phyloP scores from a whole-genome alignment of 768 basidiomycete species.

The Infundibulicybe gibba region DNA sequence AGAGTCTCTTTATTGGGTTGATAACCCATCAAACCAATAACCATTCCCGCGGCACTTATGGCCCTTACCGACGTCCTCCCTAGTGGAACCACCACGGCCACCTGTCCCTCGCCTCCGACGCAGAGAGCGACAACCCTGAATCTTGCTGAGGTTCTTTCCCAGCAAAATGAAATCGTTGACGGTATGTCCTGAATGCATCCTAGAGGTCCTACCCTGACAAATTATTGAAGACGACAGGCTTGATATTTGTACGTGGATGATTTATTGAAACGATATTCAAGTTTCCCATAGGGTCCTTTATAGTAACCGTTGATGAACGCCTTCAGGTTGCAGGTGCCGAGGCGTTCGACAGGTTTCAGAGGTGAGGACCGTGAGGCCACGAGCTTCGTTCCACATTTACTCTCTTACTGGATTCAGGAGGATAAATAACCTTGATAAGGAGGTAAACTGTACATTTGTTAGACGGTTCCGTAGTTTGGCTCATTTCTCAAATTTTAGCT shows the following conservation, averaged over 20 bases:
- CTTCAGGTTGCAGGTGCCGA: constrained; percentile 66
- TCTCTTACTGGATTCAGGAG: constrained; percentile 32
- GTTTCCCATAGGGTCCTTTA: neutral
- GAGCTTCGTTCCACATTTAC: constrained; percentile 1
- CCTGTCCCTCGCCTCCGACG: constrained; percentile 23
- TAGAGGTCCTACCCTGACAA: no score
- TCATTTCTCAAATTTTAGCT: constrained; percentile 36
- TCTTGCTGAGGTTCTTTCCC: constrained; percentile 46
- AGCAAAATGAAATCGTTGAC: constrained; percentile 26
- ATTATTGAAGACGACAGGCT: constrained; percentile 53
- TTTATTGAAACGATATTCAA: neutral
- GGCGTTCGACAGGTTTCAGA: constrained; percentile 59
- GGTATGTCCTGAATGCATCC: constrained; percentile 16
- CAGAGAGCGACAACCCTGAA: constrained; percentile 45
- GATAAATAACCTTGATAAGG: constrained; percentile 61
- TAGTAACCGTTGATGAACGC: constrained; percentile 67
- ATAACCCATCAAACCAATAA: neutral
- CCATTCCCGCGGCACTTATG: constrained; percentile 14
- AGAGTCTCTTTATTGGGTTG: neutral
- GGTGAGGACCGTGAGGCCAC: constrained; percentile 40
- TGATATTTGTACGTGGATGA: constrained; percentile 57
- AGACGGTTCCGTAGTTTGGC: no score
- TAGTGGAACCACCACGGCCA: constrained; percentile 15
- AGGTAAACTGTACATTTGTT: constrained; percentile 30
- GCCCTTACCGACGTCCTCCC: constrained; percentile 13